Conservation (phyloP, 2,329 filamentous ascomycete genomes). For the Paracorniculantispora psalliotae region DNA sequence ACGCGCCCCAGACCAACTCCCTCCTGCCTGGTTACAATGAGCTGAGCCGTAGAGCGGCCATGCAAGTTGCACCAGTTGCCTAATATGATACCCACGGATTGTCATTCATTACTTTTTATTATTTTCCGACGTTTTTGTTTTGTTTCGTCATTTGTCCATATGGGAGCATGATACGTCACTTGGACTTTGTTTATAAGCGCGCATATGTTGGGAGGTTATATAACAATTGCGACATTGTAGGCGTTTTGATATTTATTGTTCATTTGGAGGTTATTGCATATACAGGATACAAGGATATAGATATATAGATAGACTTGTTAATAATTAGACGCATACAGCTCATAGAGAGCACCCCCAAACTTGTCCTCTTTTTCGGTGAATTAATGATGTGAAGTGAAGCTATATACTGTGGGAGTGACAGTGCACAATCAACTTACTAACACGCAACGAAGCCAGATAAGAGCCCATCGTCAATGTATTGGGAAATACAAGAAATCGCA, state of each 20-base stretch:
- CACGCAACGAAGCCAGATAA: no score
- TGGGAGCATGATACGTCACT: no score
- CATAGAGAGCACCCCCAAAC: neutral
- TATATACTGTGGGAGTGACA: no score
- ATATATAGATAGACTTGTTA: no score
- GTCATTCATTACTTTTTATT: neutral
- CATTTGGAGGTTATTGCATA: neutral
- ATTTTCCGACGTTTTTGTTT: neutral
- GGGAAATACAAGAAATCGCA: no score
- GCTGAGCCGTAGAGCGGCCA: constrained; percentile 22
- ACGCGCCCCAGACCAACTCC: constrained; percentile 25
- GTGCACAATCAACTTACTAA: no score
- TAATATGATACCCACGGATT: constrained; percentile 13
- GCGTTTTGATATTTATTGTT: neutral
- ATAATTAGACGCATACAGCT: neutral
- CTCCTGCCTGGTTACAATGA: constrained; percentile 38
- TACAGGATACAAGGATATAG: constrained; percentile 5
- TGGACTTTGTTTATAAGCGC: constrained; percentile 4
- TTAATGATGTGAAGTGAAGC: no score
- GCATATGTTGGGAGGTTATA: neutral
- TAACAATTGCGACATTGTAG: neutral
- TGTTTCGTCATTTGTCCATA: no score
- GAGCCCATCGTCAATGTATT: no score
- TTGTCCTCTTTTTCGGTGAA: no score
- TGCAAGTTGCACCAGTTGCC: constrained; percentile 8